These are phyloP conservation scores for Xylaria grammica DNA, from an alignment of 495 filamentous ascomycete genomes.

Conservation along the genomic window DNA sequence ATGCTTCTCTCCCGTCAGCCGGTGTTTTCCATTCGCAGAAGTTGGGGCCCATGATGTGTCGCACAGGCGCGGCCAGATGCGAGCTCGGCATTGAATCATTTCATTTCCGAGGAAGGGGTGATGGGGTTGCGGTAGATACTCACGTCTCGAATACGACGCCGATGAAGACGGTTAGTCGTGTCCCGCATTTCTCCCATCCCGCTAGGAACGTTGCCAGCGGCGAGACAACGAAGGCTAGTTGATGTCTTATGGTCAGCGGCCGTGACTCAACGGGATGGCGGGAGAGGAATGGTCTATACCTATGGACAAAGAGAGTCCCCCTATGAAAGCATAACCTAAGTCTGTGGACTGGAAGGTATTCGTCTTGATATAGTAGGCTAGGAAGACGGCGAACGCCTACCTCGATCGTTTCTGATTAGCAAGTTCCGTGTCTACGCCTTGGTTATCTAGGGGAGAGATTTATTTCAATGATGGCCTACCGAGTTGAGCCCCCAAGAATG, in stretches of 20 bases:
- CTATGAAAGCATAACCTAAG: slow-evolving; percentile 73
- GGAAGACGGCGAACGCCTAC: slow-evolving; percentile 73
- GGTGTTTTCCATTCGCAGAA: background rate
- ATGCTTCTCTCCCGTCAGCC: slow-evolving; percentile 37
- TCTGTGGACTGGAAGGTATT: slow-evolving; percentile 62
- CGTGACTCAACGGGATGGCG: slow-evolving; percentile 43
- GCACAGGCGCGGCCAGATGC: too few relatives aligned
- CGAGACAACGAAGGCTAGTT: slow-evolving; percentile 66
- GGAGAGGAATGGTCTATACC: background rate
- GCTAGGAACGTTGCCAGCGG: slow-evolving; percentile 67
- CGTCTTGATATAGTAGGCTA: slow-evolving; percentile 70
- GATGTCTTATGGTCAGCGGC: slow-evolving; percentile 24
- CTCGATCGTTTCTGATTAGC: background rate
- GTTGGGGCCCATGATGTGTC: background rate
- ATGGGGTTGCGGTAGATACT: slow-evolving; percentile 25
- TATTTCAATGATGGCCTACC: slow-evolving; percentile 36
- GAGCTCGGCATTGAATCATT: too few relatives aligned
- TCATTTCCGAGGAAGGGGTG: background rate
- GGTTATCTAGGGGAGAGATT: background rate
- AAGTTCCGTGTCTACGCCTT: background rate
- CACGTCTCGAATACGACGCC: slow-evolving; percentile 65
- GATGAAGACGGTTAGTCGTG: slow-evolving; percentile 60
- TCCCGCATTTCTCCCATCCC: slow-evolving; percentile 55
- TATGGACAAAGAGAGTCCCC: slow-evolving; percentile 69
- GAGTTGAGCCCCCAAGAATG: slow-evolving; percentile 67